These are phyloP conservation scores for Wickerhamiella sergipiensis DNA, from an alignment of 805 yeast species.

Conservation along the genomic window DNA sequence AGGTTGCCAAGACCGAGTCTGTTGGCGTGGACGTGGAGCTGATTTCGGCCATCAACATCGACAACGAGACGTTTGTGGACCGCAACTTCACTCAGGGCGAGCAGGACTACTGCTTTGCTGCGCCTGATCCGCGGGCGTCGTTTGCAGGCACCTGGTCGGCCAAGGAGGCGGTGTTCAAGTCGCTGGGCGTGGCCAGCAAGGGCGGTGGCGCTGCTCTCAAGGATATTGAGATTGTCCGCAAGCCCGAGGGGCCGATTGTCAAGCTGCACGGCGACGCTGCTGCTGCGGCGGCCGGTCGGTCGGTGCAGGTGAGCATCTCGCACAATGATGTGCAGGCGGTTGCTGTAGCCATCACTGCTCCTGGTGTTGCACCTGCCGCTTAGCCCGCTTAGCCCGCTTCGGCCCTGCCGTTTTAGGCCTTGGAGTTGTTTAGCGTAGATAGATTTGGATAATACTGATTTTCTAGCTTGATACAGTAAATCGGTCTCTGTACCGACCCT, in stretches of 20 bases:
- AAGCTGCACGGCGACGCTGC: conserved; percentile 62
- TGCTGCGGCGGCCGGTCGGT: conserved; percentile 49
- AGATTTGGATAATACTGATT: not conserved
- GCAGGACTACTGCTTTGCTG: conserved; percentile 57
- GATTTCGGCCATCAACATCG: conserved; percentile 63
- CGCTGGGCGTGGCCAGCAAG: conserved; percentile 71
- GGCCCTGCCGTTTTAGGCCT: too few relatives aligned
- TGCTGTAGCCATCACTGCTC: conserved; percentile 58
- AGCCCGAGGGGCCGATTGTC: conserved; percentile 74
- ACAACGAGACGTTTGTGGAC: conserved; percentile 81
- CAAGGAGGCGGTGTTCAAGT: conserved; percentile 97
- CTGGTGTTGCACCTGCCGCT: not conserved
- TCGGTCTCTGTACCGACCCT: too few relatives aligned
- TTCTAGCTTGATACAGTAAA: too few relatives aligned
- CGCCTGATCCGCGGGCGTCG: conserved; percentile 75
- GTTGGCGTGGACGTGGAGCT: conserved; percentile 98
- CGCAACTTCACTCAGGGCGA: conserved; percentile 82
- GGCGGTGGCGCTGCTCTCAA: conserved; percentile 93
- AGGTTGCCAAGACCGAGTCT: conserved; percentile 32
- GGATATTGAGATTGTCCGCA: conserved; percentile 76
- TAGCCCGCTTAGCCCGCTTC: too few relatives aligned
- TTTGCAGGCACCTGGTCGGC: conserved; percentile 99
- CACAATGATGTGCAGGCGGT: conserved; percentile 96
- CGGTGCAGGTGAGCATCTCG: conserved; percentile 77
- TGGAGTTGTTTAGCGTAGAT: too few relatives aligned